Conservation (phyloP, 1,139 yeast species). For the Pichia cactophila region DNA sequence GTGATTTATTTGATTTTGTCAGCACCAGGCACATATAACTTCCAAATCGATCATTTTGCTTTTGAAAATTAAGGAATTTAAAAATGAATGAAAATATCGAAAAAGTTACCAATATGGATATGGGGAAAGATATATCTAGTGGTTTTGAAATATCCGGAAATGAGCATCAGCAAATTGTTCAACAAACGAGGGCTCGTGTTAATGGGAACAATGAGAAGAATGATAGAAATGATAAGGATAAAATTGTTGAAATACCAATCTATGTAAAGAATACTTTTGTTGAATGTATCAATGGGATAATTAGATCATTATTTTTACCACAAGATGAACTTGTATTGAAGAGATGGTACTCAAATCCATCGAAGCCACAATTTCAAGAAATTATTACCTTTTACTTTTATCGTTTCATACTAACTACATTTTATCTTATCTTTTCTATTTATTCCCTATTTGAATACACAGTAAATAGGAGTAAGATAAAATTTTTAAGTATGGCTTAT, state of each 20-base stretch:
- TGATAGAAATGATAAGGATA: slow-evolving; percentile 4
- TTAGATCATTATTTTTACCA: slow-evolving; percentile 21
- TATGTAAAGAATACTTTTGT: slow-evolving; percentile 15
- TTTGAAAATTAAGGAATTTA: not conserved
- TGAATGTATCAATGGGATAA: slow-evolving; percentile 16
- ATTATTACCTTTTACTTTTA: slow-evolving; percentile 27
- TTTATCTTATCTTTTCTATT: slow-evolving; percentile 51
- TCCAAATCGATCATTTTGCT: not conserved
- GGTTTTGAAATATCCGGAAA: not conserved
- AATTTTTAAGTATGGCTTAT: slow-evolving; percentile 57
- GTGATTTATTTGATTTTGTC: too few relatives aligned
- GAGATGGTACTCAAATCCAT: slow-evolving; percentile 10
- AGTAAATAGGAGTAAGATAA: slow-evolving; percentile 49
- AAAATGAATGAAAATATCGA: slow-evolving; percentile 7
- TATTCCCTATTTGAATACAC: slow-evolving; percentile 45
- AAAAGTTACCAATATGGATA: slow-evolving; percentile 8
- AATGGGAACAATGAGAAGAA: slow-evolving; percentile 5
- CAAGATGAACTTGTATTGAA: slow-evolving; percentile 11
- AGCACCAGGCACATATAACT: not conserved
- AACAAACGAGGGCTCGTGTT: slow-evolving; percentile 16
- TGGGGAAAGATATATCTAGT: slow-evolving; percentile 1
- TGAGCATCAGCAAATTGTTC: slow-evolving; percentile 9
- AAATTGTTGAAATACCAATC: slow-evolving; percentile 11
- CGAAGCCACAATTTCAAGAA: slow-evolving; percentile 2
- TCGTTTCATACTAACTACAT: slow-evolving; percentile 40